Evolutionary conservation across 768 basidiomycete species (phyloP).

Genomic region (Lanmaoa rubissima): DNA sequence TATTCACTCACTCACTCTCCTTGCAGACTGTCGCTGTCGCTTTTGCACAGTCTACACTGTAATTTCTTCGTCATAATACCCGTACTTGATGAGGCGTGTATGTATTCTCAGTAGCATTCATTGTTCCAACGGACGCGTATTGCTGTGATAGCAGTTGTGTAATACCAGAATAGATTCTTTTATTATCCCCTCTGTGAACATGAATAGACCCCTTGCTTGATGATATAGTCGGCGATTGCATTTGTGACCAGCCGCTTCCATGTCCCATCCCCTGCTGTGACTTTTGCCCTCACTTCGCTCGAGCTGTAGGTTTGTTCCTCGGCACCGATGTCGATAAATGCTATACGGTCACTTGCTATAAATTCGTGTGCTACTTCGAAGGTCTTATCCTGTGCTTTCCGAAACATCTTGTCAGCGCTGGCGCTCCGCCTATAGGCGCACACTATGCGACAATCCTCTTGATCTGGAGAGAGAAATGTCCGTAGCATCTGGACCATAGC

Average conservation of each 20-base stretch:
- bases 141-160: conserved; percentile 1
- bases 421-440: conserved; percentile 56
- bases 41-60: conserved; percentile 70
- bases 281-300: conserved; percentile 52
- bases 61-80: conserved; percentile 1
- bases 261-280: conserved; percentile 18
- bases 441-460: conserved; percentile 60
- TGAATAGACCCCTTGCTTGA: conserved; percentile 45
- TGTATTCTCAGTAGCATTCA: conserved; percentile 2
- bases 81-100: not conserved
- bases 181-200: not conserved
- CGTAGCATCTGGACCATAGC: conserved; percentile 57
- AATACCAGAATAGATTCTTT: conserved; percentile 17
- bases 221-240: conserved; percentile 52
- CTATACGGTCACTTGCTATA: conserved; percentile 49
- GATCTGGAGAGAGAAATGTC: conserved; percentile 55
- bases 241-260: conserved; percentile 52
- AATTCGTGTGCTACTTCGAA: conserved; percentile 46
- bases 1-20: conserved; percentile 17
- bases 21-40: conserved; percentile 78
- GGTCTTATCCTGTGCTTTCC: conserved; percentile 30
- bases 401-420: conserved; percentile 16
- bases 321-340: conserved; percentile 60
- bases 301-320: conserved; percentile 64
- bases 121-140: not conserved